Conservation (phyloP, 2,329 filamentous ascomycete species). For the Aspergillus sp. region DNA sequence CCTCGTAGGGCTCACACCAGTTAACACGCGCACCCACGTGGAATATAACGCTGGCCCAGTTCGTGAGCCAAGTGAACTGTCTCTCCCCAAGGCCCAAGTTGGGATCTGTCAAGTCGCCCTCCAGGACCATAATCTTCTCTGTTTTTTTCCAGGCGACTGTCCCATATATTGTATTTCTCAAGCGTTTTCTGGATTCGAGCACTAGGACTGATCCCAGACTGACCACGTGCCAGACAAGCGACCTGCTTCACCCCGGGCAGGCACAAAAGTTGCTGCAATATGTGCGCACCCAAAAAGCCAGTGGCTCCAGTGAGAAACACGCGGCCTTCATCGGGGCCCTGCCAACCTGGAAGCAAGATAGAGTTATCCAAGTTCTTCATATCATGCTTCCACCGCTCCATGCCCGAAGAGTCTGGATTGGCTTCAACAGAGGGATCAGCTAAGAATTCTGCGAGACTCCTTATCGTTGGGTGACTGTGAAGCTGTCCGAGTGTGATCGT, state of each 20-base stretch:
- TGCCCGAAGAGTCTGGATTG: neutral
- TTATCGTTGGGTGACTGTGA: neutral
- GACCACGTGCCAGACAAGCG: neutral
- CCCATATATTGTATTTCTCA: constrained; percentile 1
- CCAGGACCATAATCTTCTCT: neutral
- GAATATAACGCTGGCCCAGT: constrained; percentile 4
- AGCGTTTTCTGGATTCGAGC: neutral
- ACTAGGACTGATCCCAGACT: neutral
- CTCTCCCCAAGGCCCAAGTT: neutral
- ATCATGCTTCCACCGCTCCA: neutral
- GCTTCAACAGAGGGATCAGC: neutral
- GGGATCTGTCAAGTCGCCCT: neutral
- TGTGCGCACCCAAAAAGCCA: neutral
- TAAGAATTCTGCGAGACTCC: neutral
- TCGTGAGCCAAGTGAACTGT: neutral
- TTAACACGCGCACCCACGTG: neutral
- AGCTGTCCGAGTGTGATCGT: neutral
- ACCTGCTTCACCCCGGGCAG: constrained; percentile 1
- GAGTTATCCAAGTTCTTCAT: neutral
- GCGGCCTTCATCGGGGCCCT: neutral
- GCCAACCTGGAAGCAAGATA: constrained; percentile 1
- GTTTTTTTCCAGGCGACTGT: neutral
- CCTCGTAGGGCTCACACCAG: constrained; percentile 1
- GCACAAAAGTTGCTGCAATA: neutral
- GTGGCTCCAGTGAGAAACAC: constrained; percentile 4